Conservation (phyloP, 1,284 basidiomycete genomes). For the Meripilus lineatus region DNA sequence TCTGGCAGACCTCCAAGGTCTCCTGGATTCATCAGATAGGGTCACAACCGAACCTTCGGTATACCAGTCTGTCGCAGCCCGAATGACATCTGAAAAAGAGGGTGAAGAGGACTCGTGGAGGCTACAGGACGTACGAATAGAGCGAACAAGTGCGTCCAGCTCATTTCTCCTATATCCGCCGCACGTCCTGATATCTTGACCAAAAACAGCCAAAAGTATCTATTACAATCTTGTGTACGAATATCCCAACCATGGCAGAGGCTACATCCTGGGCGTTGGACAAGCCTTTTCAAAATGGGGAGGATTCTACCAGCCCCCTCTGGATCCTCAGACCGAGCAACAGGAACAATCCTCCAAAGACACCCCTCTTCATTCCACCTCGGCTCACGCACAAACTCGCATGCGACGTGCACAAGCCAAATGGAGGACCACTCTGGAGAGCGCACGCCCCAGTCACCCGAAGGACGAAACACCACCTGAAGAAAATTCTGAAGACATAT, state of each 20-base stretch:
- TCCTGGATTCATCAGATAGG: constrained; percentile 1
- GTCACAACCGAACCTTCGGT: not conserved
- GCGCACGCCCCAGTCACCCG: not conserved
- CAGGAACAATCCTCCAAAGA: not conserved
- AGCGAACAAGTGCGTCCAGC: constrained; percentile 1
- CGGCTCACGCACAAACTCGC: too few species aligned
- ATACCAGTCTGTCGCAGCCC: not conserved
- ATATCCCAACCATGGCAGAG: not conserved
- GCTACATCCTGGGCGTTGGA: not conserved
- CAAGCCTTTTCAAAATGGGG: constrained; percentile 8
- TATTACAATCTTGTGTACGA: not conserved
- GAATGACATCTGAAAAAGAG: not conserved
- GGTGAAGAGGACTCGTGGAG: not conserved
- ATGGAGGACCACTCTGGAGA: not conserved
- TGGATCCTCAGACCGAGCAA: not conserved
- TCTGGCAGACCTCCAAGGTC: constrained; percentile 3
- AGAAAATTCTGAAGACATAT: too few species aligned
- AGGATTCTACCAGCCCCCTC: constrained; percentile 7
- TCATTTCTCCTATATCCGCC: not conserved
- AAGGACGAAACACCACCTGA: not conserved
- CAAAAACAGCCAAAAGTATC: not conserved
- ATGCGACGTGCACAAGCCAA: not conserved
- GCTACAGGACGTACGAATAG: constrained; percentile 2
- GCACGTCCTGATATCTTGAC: not conserved
- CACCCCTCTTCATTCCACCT: not conserved